Evolutionary conservation across 208 protist species (phyloP).

Genomic region (Leishmania amazonensis): DNA sequence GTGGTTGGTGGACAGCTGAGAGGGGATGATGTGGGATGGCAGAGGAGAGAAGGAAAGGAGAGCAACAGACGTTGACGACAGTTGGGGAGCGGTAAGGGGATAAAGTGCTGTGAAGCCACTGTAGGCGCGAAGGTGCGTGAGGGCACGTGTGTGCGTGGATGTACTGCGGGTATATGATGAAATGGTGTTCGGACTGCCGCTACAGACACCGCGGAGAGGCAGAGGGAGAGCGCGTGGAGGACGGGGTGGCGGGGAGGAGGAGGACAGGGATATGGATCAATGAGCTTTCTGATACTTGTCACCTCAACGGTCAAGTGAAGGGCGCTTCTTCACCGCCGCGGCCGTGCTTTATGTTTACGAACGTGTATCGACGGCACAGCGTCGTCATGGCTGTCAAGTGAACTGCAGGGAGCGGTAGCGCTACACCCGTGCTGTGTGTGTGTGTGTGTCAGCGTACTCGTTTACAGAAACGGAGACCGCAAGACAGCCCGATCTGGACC

Average conservation of each 20-base stretch:
- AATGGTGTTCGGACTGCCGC: background rate
- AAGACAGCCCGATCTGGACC: background rate
- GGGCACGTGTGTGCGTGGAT: background rate
- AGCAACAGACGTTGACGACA: no score
- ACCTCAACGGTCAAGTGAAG: background rate
- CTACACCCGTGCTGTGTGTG: no score
- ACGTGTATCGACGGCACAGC: background rate
- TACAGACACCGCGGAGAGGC: no score
- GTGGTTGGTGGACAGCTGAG: background rate
- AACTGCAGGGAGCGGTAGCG: no score
- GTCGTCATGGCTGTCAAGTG: background rate
- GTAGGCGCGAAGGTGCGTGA: background rate
- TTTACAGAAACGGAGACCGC: background rate
- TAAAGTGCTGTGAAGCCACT: background rate
- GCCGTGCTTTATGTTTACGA: background rate
- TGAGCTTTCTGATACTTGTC: background rate
- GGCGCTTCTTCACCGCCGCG: background rate
- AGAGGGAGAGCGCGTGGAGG: background rate
- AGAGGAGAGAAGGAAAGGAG: background rate
- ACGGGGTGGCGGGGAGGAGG: no score
- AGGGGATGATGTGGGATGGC: background rate
- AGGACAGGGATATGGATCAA: background rate
- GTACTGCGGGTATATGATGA: background rate
- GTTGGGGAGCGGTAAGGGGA: background rate
- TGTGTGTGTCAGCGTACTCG: background rate